Base-by-base conservation (phyloP, 306 rosid genomes). In the Pyrus pyrifolia region DNA sequence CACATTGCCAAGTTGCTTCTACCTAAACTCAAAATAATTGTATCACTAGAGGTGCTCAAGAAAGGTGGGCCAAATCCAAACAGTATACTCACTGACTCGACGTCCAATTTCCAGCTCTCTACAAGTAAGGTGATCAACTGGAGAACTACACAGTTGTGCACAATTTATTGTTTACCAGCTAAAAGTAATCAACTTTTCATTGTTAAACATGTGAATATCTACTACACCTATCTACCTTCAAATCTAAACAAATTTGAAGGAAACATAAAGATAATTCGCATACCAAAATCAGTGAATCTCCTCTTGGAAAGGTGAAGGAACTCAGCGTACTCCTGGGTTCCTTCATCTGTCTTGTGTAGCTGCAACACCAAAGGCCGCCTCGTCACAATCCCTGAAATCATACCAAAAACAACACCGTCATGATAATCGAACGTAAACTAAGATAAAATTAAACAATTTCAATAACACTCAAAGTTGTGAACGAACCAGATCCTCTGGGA, bases 321-420 rank as follows among this genome's bases (percentile, higher is more conserved):
- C 91, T 95, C 99, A 11, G 99, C 99, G 79, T 95, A 92, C 58
- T 95, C 97, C 73, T 82, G 88, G 8, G 83, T 80, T 6, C 88
- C 91, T 4, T 81, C 91, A 0, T 89, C 98, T 3, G 87, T 85
- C 90, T 89, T 89, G 73, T 95, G 97, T 73, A 95, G 98, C 88
- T 95, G 97, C 93, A 95, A 87, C 52, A 95, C 98, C 86, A 95
- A 75, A 18, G 98, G 98, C 76, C 98, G 88, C 81, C 98, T 88
- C 0, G 98, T 95, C 78, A 95, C 98, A 44, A 95, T 95, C 42
- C 98, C 98, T 95, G 88, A 75, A 85, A 81, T 73, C 79, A 23
- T 11, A 53, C 5, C 11, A 17, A 66, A 70, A 53, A 45, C 11
- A 73, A n/a, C 59, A 66, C 21, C 23, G 8, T 1, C 57, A 13